Percentiles rank a stretch among this genome's conserved stretches.
Evolutionary conservation across 306 rosid species (phyloP).

Genomic region (Crotalaria pallida): DNA sequence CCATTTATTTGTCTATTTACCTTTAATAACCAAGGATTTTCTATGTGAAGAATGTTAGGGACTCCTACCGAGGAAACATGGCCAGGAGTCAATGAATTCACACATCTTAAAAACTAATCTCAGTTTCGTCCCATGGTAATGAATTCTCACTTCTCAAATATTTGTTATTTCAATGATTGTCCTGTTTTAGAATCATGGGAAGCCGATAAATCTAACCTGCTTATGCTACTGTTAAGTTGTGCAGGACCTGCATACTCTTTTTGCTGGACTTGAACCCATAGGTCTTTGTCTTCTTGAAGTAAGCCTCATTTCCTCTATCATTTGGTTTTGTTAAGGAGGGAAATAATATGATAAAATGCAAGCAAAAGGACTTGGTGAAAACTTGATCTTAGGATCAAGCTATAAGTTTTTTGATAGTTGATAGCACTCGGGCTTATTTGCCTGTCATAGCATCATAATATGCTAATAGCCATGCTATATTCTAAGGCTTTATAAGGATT

Average conservation of each 20-base stretch:
- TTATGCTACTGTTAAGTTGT: not conserved
- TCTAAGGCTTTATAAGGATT: conserved; percentile 68
- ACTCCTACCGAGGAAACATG: conserved; percentile 20
- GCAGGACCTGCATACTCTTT: not conserved
- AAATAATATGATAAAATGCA: not conserved
- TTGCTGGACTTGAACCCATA: not conserved
- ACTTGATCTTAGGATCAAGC: not conserved
- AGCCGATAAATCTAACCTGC: not conserved
- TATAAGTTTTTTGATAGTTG: not conserved
- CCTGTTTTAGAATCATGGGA: not conserved
- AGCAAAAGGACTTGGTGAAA: too few relatives aligned
- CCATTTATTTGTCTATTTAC: not conserved
- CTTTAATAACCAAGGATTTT: not conserved
- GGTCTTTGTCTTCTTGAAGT: conserved; percentile 23
- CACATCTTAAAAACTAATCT: not conserved
- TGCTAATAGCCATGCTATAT: not conserved
- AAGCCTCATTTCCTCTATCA: not conserved
- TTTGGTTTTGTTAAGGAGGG: not conserved
- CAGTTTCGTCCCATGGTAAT: not conserved
- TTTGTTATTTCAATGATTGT: not conserved
- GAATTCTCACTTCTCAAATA: not conserved
- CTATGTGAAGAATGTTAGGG: conserved; percentile 18
- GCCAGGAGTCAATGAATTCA: not conserved
- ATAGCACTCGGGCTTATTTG: not conserved
- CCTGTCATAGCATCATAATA: not conserved